Conservation (phyloP, 2,329 filamentous ascomycete genomes). For the Penicillium crustosum region DNA sequence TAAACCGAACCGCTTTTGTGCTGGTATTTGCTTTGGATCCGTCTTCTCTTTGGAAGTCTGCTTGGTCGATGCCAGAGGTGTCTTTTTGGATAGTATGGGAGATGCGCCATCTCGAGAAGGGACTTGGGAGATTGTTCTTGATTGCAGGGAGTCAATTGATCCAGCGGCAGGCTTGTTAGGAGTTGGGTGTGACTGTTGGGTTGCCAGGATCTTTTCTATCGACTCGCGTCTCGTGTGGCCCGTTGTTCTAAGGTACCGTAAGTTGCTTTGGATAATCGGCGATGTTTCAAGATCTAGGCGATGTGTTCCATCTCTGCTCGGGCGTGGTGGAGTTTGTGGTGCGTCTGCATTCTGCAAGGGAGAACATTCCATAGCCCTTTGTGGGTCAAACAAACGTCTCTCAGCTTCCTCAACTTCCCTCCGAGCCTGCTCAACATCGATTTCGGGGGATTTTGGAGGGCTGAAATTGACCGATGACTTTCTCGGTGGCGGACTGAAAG, state of each 20-base stretch:
- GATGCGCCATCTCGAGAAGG: constrained; percentile 37
- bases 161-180: constrained; percentile 35
- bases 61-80: constrained; percentile 40
- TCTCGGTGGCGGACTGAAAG: constrained; percentile 62
- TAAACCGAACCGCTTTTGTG: constrained; percentile 70
- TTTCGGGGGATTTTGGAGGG: constrained; percentile 26
- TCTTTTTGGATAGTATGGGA: constrained; percentile 30
- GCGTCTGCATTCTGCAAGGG: constrained; percentile 31
- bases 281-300: constrained; percentile 57
- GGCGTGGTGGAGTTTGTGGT: constrained; percentile 56
- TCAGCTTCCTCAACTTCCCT: constrained; percentile 37
- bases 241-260: constrained; percentile 48
- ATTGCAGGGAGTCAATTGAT: constrained; percentile 42
- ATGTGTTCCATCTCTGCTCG: constrained; percentile 67
- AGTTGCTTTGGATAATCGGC: constrained; percentile 58
- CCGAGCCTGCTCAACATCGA: constrained; percentile 25
- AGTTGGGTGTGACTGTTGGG: constrained; percentile 30
- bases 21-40: constrained; percentile 30
- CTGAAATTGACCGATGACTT: constrained; percentile 61
- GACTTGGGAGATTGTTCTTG: constrained; percentile 33
- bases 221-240: constrained; percentile 55
- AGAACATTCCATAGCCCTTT: constrained; percentile 19
- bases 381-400: constrained; percentile 18
- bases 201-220: constrained; percentile 42
- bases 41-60: constrained; percentile 28